Conservation (phyloP, 1,284 basidiomycete species). For the Gomphus bonarii region DNA sequence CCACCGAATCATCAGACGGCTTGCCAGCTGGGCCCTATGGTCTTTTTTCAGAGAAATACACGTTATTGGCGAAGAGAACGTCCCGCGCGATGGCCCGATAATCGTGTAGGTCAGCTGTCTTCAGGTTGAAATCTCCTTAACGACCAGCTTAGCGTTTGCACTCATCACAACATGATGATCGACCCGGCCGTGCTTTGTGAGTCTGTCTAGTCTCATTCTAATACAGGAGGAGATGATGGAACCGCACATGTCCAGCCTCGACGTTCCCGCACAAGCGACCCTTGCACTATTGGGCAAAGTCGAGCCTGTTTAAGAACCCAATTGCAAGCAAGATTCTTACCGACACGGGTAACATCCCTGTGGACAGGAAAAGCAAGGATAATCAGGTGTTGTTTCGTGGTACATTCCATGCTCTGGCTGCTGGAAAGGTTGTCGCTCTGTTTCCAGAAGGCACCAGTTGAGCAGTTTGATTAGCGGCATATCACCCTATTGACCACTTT, state of each 20-base stretch:
- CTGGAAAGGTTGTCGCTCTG: constrained; percentile 75
- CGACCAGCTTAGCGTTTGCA: constrained; percentile 51
- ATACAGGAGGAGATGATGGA: constrained; percentile 14
- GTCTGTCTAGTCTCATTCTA: constrained; percentile 23
- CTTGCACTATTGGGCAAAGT: constrained; percentile 93
- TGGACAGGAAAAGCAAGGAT: constrained; percentile 88
- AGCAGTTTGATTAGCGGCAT: not conserved
- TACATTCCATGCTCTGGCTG: constrained; percentile 77
- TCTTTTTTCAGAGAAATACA: constrained; percentile 84
- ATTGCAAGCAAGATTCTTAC: constrained; percentile 65
- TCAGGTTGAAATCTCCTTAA: constrained; percentile 9
- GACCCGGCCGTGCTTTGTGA: constrained; percentile 74
- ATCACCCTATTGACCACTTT: not conserved
- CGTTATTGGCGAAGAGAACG: constrained; percentile 77
- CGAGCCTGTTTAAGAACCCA: constrained; percentile 71
- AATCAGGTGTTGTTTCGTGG: constrained; percentile 83
- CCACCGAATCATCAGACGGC: constrained; percentile 54
- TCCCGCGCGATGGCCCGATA: constrained; percentile 74
- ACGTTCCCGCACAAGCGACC: constrained; percentile 70
- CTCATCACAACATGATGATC: constrained; percentile 89
- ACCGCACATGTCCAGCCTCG: constrained; percentile 39
- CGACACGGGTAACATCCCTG: constrained; percentile 90
- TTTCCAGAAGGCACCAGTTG: constrained; percentile 75
- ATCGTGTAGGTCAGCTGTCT: constrained; percentile 58
- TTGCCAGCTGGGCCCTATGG: constrained; percentile 65